Base-by-base conservation (phyloP, 2,329 filamentous ascomycete genomes). In the Zymoseptoria tritici region DNA sequence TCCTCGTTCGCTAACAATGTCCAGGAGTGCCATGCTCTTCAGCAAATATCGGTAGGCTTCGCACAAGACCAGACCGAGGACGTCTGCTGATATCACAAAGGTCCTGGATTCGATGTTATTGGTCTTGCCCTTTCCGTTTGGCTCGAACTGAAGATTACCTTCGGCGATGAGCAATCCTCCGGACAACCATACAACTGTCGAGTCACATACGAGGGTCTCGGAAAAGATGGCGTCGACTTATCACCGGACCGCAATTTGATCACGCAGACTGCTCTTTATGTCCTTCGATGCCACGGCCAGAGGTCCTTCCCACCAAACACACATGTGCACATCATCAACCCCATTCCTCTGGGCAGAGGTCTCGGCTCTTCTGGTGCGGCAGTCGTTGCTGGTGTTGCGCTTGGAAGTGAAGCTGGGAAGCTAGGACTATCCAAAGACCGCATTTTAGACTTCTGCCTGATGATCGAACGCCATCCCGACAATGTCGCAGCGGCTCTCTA, bases 61-160 rank as follows among this genome's bases (percentile, higher is more conserved):
- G 21, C 21, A 22, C 21, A 22, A 22, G 21, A 22, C 21, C 21
- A 22, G 21, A 22, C 21, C 4, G 21, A 22, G 21, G 26, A 49
- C 42, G 13, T 49, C 51, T 53, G 31, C 57, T 63, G 21, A 60
- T 42, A 29, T 62, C 61, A 49, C 22, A n/a, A 63, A 75, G 75
- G 91, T 67, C 93, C 93, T 54, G 93, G 93, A 60, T 99, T 97
- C 81, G 93, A 99, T 80, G 93, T 97, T 70, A 96, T 97, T 74
- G 91, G 94, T 67, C 87, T 99, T 63, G 93, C 93, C 8, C 83
- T 99, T 67, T 96, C 91, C 66, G 86, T 97, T 75, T 96, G 93
- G 79, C 88, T 99, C 65, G 92, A 97, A 79, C 81, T 97, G 59
- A 83, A 86, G 64, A 89, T 97, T 74, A 90, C 86, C 64, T 81